Base-by-base conservation (phyloP, 768 basidiomycete species). In the Russula lepida region DNA sequence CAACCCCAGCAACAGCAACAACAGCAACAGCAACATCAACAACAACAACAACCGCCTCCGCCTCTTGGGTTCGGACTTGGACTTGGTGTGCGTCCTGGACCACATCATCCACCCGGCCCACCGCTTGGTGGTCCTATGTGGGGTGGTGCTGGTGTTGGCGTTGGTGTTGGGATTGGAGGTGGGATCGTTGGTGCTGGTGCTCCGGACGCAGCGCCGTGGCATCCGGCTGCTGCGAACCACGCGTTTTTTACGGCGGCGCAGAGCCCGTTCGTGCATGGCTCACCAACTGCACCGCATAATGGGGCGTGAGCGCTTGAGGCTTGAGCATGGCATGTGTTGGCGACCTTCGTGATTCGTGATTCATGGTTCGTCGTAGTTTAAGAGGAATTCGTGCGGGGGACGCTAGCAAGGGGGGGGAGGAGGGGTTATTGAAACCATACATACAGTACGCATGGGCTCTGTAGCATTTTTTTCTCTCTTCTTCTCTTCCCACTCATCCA, bases 201-300 rank as follows among this genome's bases (percentile, higher is more conserved):
- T 8, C 56, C 56, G 52, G 62, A 63, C 17, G 56, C 56, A 12
- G 28, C 54, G 6, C 61, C 48, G 30, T 63, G 62, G 62, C 62
- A 63, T 27, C 62, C 62, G 19, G 62, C 62, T 11, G 62, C 56
- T 0, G 56, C 56, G 19, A 56, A 56, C 11, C 62, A 63, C n/a
- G 13, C 35, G 5, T 58, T 63, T 54, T 63, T 63, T 46, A 58
- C 62, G 2, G 63, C 62, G 56, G 62, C 63, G 39, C 64, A 62
- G 54, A 57, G 57, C 54, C 64, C 64, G 58, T 64, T 59, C 13
- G 63, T 64, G 44, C 63, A 60, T 50, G 63, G 63, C n/a, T 65
- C 65, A 23, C 65, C 65, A 33, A 64, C 59, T n/a, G 48, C 65
- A n/a, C 65, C 65, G 27, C 65, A 64, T 30, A 64, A 65, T 41